A percentile compares a stretch with the other conserved stretches of the same genome.
phyloP scores from a whole-genome alignment of 768 basidiomycete genomes.

The Kwoniella botswanensis region DNA sequence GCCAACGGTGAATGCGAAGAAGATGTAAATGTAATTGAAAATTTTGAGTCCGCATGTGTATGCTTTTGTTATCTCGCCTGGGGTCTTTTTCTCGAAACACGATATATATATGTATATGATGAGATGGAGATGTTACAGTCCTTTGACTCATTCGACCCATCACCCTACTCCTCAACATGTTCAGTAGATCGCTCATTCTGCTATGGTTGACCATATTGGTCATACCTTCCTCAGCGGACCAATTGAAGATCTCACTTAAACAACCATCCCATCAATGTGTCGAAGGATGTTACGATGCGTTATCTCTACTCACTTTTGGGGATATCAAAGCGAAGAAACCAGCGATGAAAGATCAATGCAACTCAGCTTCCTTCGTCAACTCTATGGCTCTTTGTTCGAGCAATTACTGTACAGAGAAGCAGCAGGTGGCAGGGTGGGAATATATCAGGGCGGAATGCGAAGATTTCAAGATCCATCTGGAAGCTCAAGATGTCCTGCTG shows the following conservation, averaged over 20 bases:
- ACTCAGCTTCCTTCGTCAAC: slow-evolving; percentile 8
- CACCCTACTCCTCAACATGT: not conserved
- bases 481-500: not conserved
- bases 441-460: slow-evolving; percentile 11
- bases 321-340: slow-evolving; percentile 21
- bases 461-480: slow-evolving; percentile 1
- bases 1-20: not conserved
- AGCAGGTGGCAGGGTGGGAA: slow-evolving; percentile 9
- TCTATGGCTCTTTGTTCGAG: slow-evolving; percentile 12
- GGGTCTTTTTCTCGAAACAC: no score
- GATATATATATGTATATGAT: not conserved
- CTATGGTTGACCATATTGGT: not conserved
- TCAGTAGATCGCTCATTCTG: not conserved
- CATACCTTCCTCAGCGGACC: not conserved
- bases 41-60: no score
- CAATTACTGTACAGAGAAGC: slow-evolving; percentile 8
- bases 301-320: not conserved
- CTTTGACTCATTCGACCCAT: not conserved
- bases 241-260: not conserved
- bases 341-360: slow-evolving; percentile 12
- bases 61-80: no score
- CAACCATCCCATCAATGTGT: slow-evolving; percentile 9
- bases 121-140: not conserved
- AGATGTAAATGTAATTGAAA: not conserved
- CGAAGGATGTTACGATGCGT: slow-evolving; percentile 16